Conservation (phyloP, 768 basidiomycete species). For the Erythrobasidium yunnanense region DNA sequence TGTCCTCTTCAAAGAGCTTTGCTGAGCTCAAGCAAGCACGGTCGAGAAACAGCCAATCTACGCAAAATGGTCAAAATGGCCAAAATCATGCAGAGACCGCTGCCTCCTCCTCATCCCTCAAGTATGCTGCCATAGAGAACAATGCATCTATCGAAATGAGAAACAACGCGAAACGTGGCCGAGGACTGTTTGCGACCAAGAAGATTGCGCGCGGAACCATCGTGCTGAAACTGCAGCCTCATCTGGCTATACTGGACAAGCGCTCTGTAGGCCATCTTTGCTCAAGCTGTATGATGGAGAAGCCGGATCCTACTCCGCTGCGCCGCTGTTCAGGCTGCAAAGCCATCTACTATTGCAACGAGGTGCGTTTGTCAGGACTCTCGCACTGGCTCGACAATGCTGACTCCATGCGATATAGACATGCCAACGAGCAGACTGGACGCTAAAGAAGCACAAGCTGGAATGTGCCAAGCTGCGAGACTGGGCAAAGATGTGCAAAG, state of each 20-base stretch:
- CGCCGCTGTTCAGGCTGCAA: slow-evolving; percentile 68
- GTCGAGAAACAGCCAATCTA: background rate
- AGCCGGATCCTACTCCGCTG: slow-evolving; percentile 43
- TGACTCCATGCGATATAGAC: slow-evolving; percentile 52
- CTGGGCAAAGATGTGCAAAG: background rate
- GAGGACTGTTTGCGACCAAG: slow-evolving; percentile 22
- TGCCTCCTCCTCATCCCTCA: background rate
- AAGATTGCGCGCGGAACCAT: slow-evolving; percentile 16
- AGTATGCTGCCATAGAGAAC: background rate
- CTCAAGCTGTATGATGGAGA: slow-evolving; percentile 25
- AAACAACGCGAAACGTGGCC: background rate
- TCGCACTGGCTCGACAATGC: no score
- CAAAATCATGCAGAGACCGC: no score
- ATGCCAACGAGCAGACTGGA: slow-evolving; percentile 15
- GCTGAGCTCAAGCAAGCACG: background rate
- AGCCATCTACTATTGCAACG: slow-evolving; percentile 61
- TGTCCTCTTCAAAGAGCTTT: background rate
- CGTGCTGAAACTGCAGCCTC: slow-evolving; percentile 1
- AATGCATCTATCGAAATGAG: slow-evolving; percentile 6
- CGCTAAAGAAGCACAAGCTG: slow-evolving; percentile 12
- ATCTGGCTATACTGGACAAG: slow-evolving; percentile 25
- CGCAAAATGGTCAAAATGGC: background rate
- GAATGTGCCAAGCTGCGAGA: slow-evolving; percentile 10
- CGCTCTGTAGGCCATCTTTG: slow-evolving; percentile 8
- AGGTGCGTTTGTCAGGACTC: slow-evolving; percentile 69